A percentile compares a stretch with the other conserved stretches of the same genome.
These are phyloP conservation scores for Kalmusia sp. DNA, from an alignment of 2,329 filamentous ascomycete species.

Conservation along the genomic window DNA sequence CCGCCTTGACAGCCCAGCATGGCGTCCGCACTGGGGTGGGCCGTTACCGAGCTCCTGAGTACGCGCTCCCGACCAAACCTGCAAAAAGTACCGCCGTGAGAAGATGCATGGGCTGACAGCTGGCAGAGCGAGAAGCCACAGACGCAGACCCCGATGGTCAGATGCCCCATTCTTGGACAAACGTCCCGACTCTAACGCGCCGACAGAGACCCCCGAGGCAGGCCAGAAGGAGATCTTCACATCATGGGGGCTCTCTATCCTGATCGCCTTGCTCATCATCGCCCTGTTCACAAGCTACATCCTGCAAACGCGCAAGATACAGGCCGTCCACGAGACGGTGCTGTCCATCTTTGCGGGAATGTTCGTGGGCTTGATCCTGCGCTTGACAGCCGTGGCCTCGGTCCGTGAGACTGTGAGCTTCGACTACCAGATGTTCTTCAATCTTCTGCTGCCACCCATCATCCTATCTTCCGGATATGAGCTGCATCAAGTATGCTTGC, in stretches of 20 bases:
- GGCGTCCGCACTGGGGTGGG: conserved; percentile 48
- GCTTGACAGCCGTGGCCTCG: conserved; percentile 79
- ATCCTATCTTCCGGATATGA: conserved; percentile 98
- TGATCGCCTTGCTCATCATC: conserved; percentile 90
- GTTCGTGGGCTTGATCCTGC: conserved; percentile 80
- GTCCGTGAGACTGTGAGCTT: conserved; percentile 94
- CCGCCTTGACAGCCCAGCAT: conserved; percentile 40
- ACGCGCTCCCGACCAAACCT: conserved; percentile 26
- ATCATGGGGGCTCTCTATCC: conserved; percentile 97
- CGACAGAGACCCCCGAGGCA: conserved; percentile 73
- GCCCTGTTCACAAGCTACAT: conserved; percentile 98
- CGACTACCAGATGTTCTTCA: conserved; percentile 99
- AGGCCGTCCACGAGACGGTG: conserved; percentile 97
- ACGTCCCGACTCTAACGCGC: conserved; percentile 43
- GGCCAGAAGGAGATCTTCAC: conserved; percentile 93
- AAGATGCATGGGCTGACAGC: conserved; percentile 22
- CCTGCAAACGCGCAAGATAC: conserved; percentile 94
- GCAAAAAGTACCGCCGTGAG: conserved; percentile 14
- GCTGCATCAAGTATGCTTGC: conserved; percentile 73
- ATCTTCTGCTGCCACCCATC: conserved; percentile 95
- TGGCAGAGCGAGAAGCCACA: conserved; percentile 51
- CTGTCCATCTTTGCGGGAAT: conserved; percentile 95
- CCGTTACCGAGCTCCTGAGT: conserved; percentile 49
- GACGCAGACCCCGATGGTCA: conserved; percentile 57
- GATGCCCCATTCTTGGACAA: conserved; percentile 17